A percentile compares a stretch with the other conserved stretches of the same genome.
Conservation (phyloP, 1,139 yeast genomes). For the Yamadazyma taylorii region DNA sequence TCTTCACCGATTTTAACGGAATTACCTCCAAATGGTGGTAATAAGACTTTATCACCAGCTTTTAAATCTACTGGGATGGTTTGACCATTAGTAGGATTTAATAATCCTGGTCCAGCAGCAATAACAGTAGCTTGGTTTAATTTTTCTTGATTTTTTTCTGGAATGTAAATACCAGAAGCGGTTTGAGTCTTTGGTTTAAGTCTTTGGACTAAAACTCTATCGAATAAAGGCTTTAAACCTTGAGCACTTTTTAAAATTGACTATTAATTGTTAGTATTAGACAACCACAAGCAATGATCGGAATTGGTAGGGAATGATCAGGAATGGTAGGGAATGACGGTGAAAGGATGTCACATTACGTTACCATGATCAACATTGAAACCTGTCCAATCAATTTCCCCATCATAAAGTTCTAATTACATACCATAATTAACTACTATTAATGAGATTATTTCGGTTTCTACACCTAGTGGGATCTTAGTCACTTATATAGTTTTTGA, state of each 20-base stretch:
- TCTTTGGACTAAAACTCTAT: conserved; percentile 94
- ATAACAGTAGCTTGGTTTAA: conserved; percentile 79
- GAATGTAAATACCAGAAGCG: conserved; percentile 91
- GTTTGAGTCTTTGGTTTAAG: conserved; percentile 90
- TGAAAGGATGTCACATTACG: too few species aligned
- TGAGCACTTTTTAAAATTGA: conserved; percentile 81
- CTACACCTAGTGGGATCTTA: too few species aligned
- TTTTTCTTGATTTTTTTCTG: conserved; percentile 95
- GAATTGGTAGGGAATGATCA: too few species aligned
- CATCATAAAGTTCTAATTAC: too few species aligned
- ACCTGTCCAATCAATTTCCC: too few species aligned
- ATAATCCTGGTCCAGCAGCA: conserved; percentile 84
- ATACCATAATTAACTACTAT: neutral
- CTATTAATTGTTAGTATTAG: conserved; percentile 24
- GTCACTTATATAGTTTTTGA: neutral
- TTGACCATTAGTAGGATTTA: conserved; percentile 62
- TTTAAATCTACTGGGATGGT: conserved; percentile 70
- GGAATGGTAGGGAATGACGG: too few species aligned
- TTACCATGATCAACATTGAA: too few species aligned
- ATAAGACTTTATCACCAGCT: conserved; percentile 90
- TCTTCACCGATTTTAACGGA: conserved; percentile 84
- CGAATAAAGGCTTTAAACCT: conserved; percentile 87
- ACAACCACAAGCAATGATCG: too few species aligned
- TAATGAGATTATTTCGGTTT: too few species aligned
- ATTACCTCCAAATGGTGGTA: conserved; percentile 89